Base-by-base conservation (phyloP, 257 asterid species). In the Solanum chilense region DNA sequence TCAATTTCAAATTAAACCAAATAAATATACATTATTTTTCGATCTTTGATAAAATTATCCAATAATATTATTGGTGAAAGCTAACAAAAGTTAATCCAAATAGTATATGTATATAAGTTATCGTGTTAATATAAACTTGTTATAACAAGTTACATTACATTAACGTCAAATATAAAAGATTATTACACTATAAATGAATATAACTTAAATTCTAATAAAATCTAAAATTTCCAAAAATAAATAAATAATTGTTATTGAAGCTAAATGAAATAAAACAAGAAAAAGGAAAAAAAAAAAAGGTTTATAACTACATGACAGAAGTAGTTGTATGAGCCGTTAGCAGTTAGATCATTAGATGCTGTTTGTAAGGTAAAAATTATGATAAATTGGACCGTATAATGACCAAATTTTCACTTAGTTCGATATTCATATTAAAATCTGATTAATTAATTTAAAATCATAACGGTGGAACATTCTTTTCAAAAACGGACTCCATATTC, bases 311-410 rank as follows among this genome's bases (percentile, higher is more conserved):
- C 66, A 56, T 4, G 66, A 20, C 66, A 21, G 29, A 31, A 75
- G 8, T 14, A 42, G 37, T 44, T 77, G 39, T 25, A 76, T 76
- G 13, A 77, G 64, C 39, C 21, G 15, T n/a, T 76, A 14, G 83
- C 37, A 42, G 60, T 77, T 78, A 27, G 70, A 62, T 62, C 70
- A n/a, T 62, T 62, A n/a, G 64, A 15, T 15, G 27, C 9, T 12
- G n/a, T 78, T 78, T 78, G 27, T 78, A 27, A 45, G 84, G 66
- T 45, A 78, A 3, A 42, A n/a, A 13, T 71, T 14, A 33, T 71
- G 3, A 5, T 0, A 86, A 83, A 70, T 91, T 88, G 89, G 89
- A 83, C 91, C 93, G 86, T 89, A 92, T 90, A 90, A 88, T 87
- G 41, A 69, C 41, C 76, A 35, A 35, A 5, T 35, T 81, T 86